Conservation (phyloP, 2,329 filamentous ascomycete species). For the Neopestalotiopsis sp. region DNA sequence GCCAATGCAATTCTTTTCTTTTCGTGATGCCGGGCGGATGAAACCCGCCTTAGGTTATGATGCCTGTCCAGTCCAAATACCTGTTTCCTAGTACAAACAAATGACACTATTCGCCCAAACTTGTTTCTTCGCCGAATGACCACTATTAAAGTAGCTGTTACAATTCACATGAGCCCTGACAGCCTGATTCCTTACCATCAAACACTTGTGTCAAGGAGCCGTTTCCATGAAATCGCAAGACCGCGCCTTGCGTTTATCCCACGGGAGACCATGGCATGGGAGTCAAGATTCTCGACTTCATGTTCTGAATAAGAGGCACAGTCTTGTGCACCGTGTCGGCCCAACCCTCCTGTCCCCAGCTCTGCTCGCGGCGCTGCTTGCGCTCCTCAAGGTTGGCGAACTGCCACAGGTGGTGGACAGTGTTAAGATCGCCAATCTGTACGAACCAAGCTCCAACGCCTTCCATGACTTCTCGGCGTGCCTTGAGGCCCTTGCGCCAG, state of each 20-base stretch:
- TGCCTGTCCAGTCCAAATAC: neutral
- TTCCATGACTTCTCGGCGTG: constrained; percentile 96
- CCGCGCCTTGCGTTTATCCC: constrained; percentile 55
- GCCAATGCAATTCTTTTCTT: neutral
- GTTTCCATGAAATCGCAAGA: constrained; percentile 21
- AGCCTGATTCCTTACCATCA: neutral
- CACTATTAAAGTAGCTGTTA: neutral
- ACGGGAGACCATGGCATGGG: constrained; percentile 98
- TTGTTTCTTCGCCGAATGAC: neutral
- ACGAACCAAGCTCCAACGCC: constrained; percentile 98
- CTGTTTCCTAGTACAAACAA: neutral
- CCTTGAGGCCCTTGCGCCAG: constrained; percentile 91
- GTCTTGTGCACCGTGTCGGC: constrained; percentile 98
- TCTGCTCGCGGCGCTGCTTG: constrained; percentile 87
- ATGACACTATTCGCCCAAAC: neutral
- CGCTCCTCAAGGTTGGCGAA: constrained; percentile 96
- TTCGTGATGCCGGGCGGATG: neutral
- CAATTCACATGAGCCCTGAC: neutral
- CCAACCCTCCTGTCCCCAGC: constrained; percentile 95
- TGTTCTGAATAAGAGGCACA: constrained; percentile 92
- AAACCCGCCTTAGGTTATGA: neutral
- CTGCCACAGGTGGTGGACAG: constrained; percentile 97
- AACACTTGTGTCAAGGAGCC: neutral
- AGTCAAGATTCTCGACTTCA: constrained; percentile 93
- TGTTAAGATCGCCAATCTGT: constrained; percentile 96